These are phyloP conservation scores for Solanum corneliomulleri DNA, from an alignment of 257 asterid species.

Conservation along the genomic window DNA sequence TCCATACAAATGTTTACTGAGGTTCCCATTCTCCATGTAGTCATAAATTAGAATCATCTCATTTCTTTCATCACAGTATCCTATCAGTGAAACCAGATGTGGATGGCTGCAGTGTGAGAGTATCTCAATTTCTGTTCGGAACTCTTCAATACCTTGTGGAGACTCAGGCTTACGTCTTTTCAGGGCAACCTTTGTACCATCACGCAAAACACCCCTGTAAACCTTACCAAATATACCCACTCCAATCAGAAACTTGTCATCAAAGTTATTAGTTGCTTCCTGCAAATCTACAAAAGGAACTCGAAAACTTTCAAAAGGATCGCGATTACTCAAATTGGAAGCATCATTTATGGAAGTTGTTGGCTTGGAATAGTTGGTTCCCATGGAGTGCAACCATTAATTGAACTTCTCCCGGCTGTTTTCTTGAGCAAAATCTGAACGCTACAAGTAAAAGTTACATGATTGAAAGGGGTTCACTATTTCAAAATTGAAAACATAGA, in stretches of 20 bases:
- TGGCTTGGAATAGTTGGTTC: not conserved
- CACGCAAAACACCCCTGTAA: not conserved
- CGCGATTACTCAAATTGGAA: not conserved
- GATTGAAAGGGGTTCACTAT: no score
- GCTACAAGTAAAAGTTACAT: no score
- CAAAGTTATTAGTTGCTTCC: not conserved
- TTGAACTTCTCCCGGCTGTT: not conserved
- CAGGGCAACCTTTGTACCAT: conserved; percentile 10
- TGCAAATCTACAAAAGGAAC: not conserved
- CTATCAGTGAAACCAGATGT: not conserved
- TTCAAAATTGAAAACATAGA: not conserved
- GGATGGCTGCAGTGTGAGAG: not conserved
- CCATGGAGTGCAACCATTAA: not conserved
- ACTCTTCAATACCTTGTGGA: not conserved
- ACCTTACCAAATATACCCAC: conserved; percentile 3
- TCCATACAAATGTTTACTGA: not conserved
- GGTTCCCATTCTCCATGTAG: not conserved
- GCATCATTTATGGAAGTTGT: not conserved
- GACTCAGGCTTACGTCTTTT: not conserved
- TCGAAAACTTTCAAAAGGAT: not conserved
- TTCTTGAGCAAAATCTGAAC: no score
- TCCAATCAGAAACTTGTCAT: not conserved
- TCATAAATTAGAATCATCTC: not conserved
- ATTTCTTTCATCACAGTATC: not conserved
- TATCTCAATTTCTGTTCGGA: not conserved